Evolutionary conservation across 371 early-diverging fungal species (phyloP), one percentile per base, ranked within the genome.

Genomic region (Syncephalastrum racemosum): DNA sequence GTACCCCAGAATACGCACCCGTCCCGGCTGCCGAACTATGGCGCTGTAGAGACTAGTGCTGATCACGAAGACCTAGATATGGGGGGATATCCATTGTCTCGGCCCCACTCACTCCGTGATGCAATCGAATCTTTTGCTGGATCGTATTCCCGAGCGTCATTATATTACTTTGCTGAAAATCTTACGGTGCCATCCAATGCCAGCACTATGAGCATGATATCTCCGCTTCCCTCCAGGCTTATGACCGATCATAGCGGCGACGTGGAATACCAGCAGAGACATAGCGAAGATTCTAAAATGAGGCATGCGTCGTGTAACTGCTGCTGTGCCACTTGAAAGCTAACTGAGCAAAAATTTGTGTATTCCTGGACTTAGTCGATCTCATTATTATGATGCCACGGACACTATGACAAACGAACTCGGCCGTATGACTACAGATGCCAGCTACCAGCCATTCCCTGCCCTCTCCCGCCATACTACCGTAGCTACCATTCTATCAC

Each of bases 1-100:
- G 70, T 62, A 4, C 73, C 73, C 40, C 51, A 51, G 10, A 73
- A 73, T 24, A 73, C 64, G 3, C 73, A 66, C 58, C 73, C 73
- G 15, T 64, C 64, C 3, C 70, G 58, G 39, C 43, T 53, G 19
- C 60, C 59, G 15, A 62, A 62, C 40, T 64, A 64, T 55, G 64
- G 64, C 12, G 27, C 64, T 2, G 20, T 54, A 14, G 52, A 40
- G 18, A 25, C n/a, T 12, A 54, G 50, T 10, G 61, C 51, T 22
- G 57, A 59, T 4, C 63, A 61, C 7, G 22, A 42, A 1, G 52
- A 50, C 24, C 57, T 58, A 36, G 56, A 58, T 36, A 19, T 50
- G 24, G 46, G 40, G 16, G 45, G 54, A 24, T 46, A 31, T 8
- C 36, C 36, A 5, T 31, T 31, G 36, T 31, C 36, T 10, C 5